A percentile compares a stretch with the other conserved stretches of the same genome.
phyloP scores from a whole-genome alignment of 2,329 filamentous ascomycete genomes.

The Neofusicoccum kwambonambiense region DNA sequence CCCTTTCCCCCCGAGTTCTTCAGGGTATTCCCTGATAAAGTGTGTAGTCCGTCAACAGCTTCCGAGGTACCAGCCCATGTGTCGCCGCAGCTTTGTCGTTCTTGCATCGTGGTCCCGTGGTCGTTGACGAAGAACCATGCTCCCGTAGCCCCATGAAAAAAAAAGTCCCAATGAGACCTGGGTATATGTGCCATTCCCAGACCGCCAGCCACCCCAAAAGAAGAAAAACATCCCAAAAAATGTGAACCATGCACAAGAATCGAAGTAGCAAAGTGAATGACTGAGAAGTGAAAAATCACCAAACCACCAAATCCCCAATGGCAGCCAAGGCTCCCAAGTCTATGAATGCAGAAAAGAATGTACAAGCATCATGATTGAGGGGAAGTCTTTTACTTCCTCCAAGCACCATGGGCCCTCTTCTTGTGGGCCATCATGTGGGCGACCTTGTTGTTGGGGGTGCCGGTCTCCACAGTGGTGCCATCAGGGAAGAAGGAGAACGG shows the following conservation, averaged over 20 bases:
- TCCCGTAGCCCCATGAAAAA: neutral
- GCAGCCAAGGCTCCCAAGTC: neutral
- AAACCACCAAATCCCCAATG: neutral
- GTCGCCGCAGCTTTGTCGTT: neutral
- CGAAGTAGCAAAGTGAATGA: neutral
- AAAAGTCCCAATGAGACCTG: neutral
- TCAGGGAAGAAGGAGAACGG: neutral
- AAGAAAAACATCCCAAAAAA: neutral
- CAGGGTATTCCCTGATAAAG: slow-evolving; percentile 1
- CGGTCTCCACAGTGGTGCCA: neutral
- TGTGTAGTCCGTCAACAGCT: neutral
- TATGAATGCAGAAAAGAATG: neutral
- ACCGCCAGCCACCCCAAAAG: neutral
- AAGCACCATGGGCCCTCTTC: slow-evolving; percentile 4
- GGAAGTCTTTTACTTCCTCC: slow-evolving; percentile 1
- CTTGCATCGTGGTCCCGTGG: neutral
- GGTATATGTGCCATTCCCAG: slow-evolving; percentile 2
- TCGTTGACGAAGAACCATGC: neutral
- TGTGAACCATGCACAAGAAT: slow-evolving; percentile 12
- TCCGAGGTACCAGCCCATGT: neutral
- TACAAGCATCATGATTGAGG: neutral
- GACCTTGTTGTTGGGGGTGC: slow-evolving; percentile 2
- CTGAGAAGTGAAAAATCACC: neutral
- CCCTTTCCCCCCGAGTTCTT: neutral
- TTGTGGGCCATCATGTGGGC: slow-evolving; percentile 15